Conservation (phyloP, 495 filamentous ascomycete species). For the Neurospora cerealis region DNA sequence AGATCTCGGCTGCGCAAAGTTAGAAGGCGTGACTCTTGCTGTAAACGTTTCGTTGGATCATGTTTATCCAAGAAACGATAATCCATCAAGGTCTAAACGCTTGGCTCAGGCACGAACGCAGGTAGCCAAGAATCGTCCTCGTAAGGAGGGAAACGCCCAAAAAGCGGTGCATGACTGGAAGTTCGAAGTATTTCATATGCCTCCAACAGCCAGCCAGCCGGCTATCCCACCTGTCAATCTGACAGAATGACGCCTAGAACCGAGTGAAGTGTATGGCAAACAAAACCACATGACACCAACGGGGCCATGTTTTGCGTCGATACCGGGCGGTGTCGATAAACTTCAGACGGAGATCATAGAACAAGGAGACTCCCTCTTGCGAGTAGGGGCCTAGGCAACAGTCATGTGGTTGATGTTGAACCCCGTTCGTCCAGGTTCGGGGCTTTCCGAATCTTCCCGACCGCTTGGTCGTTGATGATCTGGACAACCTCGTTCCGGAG, state of each 20-base stretch:
- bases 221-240: not conserved
- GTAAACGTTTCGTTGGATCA: not conserved
- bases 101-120: not conserved
- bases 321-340: not conserved
- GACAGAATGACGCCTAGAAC: not conserved
- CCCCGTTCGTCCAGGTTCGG: not conserved
- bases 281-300: not conserved
- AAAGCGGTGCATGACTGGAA: not conserved
- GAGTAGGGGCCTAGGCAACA: not conserved
- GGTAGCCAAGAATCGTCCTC: not conserved
- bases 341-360: not conserved
- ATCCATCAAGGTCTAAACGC: not conserved
- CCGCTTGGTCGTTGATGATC: not conserved
- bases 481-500: not conserved
- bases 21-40: not conserved
- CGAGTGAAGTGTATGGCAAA: not conserved
- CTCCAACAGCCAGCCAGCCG: not conserved
- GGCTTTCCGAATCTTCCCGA: not conserved
- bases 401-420: not conserved
- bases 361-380: not conserved
- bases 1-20: not conserved
- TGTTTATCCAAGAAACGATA: not conserved
- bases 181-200: not conserved
- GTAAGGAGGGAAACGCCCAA: not conserved
- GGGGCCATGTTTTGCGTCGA: not conserved